Evolutionary conservation across 164 flowering plant species (phyloP).

Genomic region (Brasenia schreberi): DNA sequence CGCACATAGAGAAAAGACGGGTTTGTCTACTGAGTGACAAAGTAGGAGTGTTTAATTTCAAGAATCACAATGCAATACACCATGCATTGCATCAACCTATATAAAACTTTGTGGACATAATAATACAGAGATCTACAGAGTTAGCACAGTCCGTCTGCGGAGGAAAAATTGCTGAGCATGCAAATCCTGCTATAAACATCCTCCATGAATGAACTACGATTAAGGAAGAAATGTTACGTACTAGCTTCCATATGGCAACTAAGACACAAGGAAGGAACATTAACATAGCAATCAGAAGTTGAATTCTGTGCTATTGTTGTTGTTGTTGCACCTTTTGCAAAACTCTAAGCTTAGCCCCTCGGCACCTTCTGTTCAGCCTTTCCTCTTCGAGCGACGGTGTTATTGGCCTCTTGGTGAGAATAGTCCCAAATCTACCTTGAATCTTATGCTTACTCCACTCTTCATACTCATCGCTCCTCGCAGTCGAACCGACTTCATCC

Average conservation of each 20-base stretch:
- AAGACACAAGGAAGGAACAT: background rate
- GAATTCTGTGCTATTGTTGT: background rate
- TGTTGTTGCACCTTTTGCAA: conserved; percentile 41
- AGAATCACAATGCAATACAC: no score
- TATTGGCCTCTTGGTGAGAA: conserved; percentile 88
- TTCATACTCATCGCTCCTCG: conserved; percentile 21
- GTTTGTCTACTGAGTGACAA: no score
- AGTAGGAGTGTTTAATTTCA: no score
- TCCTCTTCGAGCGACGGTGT: conserved; percentile 86
- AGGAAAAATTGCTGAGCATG: background rate
- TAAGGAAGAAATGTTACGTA: no score
- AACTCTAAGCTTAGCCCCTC: conserved; percentile 96
- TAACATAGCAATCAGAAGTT: background rate
- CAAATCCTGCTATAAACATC: background rate
- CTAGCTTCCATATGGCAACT: no score
- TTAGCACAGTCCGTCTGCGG: background rate
- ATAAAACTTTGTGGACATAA: no score
- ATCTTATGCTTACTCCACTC: conserved; percentile 59
- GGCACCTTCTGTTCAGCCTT: conserved; percentile 41
- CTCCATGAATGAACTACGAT: background rate
- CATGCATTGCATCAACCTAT: no score
- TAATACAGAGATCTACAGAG: no score
- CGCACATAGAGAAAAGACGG: no score
- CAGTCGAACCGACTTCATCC: conserved; percentile 2
- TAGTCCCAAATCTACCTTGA: conserved; percentile 39